These are phyloP conservation scores for Hymenotorrendiella dingleyae DNA, from an alignment of 2,329 filamentous ascomycete species.

Conservation along the genomic window DNA sequence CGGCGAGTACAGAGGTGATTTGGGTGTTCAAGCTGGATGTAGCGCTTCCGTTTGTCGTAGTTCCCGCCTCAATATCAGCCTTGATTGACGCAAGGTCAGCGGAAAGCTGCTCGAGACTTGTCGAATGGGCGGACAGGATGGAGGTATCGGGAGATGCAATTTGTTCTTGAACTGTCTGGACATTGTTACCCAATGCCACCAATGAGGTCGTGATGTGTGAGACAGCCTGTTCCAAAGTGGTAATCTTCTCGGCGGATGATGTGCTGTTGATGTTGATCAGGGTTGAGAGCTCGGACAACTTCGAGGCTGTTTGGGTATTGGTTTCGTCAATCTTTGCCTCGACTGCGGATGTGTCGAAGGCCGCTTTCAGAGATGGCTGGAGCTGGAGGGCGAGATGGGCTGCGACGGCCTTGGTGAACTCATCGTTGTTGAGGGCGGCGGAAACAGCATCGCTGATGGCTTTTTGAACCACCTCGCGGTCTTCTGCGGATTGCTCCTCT, in stretches of 20 bases:
- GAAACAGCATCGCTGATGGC: slow-evolving; percentile 22
- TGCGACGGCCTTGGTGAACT: slow-evolving; percentile 26
- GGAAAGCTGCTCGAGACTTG: slow-evolving; percentile 25
- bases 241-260: slow-evolving; percentile 18
- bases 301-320: slow-evolving; percentile 18
- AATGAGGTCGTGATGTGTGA: slow-evolving; percentile 23
- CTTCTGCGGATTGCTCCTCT: slow-evolving; percentile 17
- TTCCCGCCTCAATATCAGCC: slow-evolving; percentile 15
- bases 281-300: slow-evolving; percentile 21
- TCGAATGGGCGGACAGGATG: slow-evolving; percentile 17
- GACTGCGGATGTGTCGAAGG: slow-evolving; percentile 22
- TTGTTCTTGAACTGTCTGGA: slow-evolving; percentile 22
- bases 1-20: slow-evolving; percentile 15
- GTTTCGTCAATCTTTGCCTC: slow-evolving; percentile 22
- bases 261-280: slow-evolving; percentile 17
- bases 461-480: slow-evolving; percentile 20
- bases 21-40: slow-evolving; percentile 16
- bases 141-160: slow-evolving; percentile 23
- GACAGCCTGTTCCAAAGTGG: slow-evolving; percentile 24
- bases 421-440: slow-evolving; percentile 21
- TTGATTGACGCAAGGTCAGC: slow-evolving; percentile 18
- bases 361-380: slow-evolving; percentile 24
- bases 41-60: slow-evolving; percentile 8
- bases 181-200: slow-evolving; percentile 20
- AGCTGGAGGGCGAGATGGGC: slow-evolving; percentile 24